Conservation (phyloP, 192 early-diverging fungal species). For the Backusella westeae region DNA sequence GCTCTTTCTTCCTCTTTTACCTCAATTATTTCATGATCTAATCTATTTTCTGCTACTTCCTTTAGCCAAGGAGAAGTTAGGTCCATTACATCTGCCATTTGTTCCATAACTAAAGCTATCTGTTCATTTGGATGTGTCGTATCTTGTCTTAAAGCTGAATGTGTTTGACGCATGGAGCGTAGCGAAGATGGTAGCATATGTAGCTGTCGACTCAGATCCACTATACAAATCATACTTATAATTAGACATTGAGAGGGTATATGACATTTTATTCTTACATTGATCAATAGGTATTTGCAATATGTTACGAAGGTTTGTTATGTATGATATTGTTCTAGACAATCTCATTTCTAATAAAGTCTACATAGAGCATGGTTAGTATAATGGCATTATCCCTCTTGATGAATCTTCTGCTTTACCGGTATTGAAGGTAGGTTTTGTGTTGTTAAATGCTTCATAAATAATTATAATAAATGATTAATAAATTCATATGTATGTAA, state of each 20-base stretch:
- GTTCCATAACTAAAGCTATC: neutral
- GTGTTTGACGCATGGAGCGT: neutral
- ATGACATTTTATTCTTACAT: neutral
- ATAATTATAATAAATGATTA: neutral
- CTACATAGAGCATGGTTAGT: neutral
- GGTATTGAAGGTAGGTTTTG: neutral
- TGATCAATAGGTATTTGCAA: neutral
- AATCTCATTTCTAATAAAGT: conserved; percentile 2
- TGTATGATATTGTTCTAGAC: neutral
- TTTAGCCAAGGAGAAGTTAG: neutral
- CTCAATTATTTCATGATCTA: neutral
- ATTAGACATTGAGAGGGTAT: neutral
- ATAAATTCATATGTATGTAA: neutral
- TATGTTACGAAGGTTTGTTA: neutral
- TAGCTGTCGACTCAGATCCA: neutral
- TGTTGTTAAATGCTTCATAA: neutral
- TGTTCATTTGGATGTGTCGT: neutral
- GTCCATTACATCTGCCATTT: neutral
- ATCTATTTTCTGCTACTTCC: neutral
- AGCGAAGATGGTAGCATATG: neutral
- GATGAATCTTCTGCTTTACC: neutral
- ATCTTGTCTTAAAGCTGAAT: neutral
- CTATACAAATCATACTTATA: neutral
- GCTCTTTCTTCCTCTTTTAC: neutral
- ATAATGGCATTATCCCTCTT: neutral